Base-by-base conservation (phyloP, 352 stramenopile species). In the Phytophthora aleatoria region DNA sequence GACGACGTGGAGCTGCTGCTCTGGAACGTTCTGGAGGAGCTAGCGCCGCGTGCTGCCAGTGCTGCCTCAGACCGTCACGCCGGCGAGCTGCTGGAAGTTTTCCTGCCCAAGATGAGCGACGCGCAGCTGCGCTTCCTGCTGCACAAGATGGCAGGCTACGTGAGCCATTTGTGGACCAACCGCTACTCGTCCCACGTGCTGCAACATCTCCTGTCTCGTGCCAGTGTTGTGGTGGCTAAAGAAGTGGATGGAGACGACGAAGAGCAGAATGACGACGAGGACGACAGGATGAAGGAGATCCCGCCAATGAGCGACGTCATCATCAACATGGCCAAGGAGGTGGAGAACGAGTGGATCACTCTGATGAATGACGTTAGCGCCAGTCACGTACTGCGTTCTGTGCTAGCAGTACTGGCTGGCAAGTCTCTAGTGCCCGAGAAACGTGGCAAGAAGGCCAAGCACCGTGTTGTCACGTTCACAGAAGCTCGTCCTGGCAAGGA, bases 151-250 rank as follows among this genome's bases (percentile, higher is more conserved):
- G 62, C 75, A 28, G 83, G 83, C 44, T 94, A 94, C 62, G 74
- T 85, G 48, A 91, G 82, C 51, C 86, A 94, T 39, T 61, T 94
- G 48, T 94, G 86, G 86, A 94, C 86, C 27, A 94, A 94, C 54
- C 86, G 86, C 27, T 94, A 94, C 75, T 94, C 86, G 52, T 94
- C 86, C 10, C 86, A 94, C 66, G 86, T 94, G 57, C 72, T 94
- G 48, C 86, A 94, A 69, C 70, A 91, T 47, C 5, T 94, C 15
- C 71, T 94, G 26, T 87, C 82, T 35, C 74, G 81, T n/a, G 67
- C 71, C 13, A 89, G 79, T 52, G 57, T 54, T 7, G 72, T 92
- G 36, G 79, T 92, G 38, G 65, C 69, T 5, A 77, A 77, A 28
- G 69, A 77, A 31, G 52, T 69, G 43, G 60, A 71, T 24, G 54